These are phyloP conservation scores for Sporothrix pallida DNA, from an alignment of 2,329 filamentous ascomycete genomes.

Conservation along the genomic window DNA sequence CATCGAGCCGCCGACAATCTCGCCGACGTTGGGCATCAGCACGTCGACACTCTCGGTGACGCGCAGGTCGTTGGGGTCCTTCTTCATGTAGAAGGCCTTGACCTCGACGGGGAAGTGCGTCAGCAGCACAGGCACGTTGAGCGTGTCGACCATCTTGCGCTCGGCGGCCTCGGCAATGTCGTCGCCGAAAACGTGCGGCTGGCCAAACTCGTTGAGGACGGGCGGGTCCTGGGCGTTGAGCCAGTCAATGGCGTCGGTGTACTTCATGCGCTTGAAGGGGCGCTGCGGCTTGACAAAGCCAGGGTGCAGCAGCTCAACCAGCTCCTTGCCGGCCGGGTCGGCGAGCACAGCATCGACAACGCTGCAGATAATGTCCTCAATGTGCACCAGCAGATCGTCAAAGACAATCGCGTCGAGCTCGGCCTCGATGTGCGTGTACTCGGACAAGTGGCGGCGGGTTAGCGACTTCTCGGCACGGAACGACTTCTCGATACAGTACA, in stretches of 20 bases:
- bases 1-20: slow-evolving; percentile 97
- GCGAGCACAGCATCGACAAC: slow-evolving; percentile 79
- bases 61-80: slow-evolving; percentile 75
- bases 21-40: slow-evolving; percentile 88
- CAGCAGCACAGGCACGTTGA: slow-evolving; percentile 79
- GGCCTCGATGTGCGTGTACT: slow-evolving; percentile 96
- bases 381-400: slow-evolving; percentile 81
- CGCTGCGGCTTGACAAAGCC: slow-evolving; percentile 79
- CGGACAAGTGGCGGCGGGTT: slow-evolving; percentile 87
- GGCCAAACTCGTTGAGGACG: slow-evolving; percentile 90
- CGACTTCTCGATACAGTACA: slow-evolving; percentile 98
- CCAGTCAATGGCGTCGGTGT: slow-evolving; percentile 93
- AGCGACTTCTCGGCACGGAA: slow-evolving; percentile 98
- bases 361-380: slow-evolving; percentile 85
- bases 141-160: slow-evolving; percentile 94
- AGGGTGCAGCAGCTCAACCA: slow-evolving; percentile 88
- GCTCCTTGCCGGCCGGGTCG: slow-evolving; percentile 72
- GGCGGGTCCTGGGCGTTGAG: slow-evolving; percentile 77
- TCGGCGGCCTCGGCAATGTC: slow-evolving; percentile 96
- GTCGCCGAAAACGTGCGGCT: slow-evolving; percentile 90
- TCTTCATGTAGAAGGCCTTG: slow-evolving; percentile 99
- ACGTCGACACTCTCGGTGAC: slow-evolving; percentile 93
- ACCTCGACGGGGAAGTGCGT: slow-evolving; percentile 97
- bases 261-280: slow-evolving; percentile 94
- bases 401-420: slow-evolving; percentile 97